These are phyloP conservation scores for Aureobasidium sp. DNA, from an alignment of 2,329 filamentous ascomycete species.

Conservation along the genomic window DNA sequence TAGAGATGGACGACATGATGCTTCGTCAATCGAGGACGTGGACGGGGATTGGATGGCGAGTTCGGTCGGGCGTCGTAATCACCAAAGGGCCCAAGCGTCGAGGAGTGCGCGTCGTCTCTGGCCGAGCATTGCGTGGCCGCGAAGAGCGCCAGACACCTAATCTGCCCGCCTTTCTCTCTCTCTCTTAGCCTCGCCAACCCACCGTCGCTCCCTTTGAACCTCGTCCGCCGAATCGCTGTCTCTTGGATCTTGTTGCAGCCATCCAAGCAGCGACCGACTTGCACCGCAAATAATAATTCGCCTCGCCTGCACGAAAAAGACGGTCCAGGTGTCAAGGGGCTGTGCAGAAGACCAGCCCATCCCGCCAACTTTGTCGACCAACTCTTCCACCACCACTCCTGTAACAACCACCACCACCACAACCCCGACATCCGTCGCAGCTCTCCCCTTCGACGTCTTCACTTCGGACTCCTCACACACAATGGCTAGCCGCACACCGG, in stretches of 20 bases:
- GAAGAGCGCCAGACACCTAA: constrained; percentile 13
- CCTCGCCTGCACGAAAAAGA: constrained; percentile 3
- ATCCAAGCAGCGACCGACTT: not conserved
- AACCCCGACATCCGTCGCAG: not conserved
- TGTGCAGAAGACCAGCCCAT: constrained; percentile 10
- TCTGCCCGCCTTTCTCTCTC: constrained; percentile 9
- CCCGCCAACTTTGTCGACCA: not conserved
- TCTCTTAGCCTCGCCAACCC: not conserved
- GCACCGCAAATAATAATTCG: not conserved
- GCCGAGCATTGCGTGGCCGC: constrained; percentile 12
- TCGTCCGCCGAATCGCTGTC: not conserved
- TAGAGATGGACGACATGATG: not conserved
- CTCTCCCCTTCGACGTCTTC: too few species aligned
- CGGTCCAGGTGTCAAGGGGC: constrained; percentile 11
- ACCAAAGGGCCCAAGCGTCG: not conserved
- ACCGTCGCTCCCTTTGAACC: constrained; percentile 9
- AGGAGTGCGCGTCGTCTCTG: constrained; percentile 6
- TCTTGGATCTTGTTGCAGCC: not conserved
- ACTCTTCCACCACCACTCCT: not conserved
- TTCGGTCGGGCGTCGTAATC: constrained; percentile 3
- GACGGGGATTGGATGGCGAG: constrained; percentile 4
- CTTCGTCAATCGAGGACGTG: not conserved
- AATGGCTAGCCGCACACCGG: constrained; percentile 12
- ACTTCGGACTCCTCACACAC: too few species aligned
- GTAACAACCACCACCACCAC: too few species aligned